Evolutionary conservation across 2,329 filamentous ascomycete genomes (phyloP), one percentile per base, ranked within the genome.

Genomic region (Tothia fuscella): DNA sequence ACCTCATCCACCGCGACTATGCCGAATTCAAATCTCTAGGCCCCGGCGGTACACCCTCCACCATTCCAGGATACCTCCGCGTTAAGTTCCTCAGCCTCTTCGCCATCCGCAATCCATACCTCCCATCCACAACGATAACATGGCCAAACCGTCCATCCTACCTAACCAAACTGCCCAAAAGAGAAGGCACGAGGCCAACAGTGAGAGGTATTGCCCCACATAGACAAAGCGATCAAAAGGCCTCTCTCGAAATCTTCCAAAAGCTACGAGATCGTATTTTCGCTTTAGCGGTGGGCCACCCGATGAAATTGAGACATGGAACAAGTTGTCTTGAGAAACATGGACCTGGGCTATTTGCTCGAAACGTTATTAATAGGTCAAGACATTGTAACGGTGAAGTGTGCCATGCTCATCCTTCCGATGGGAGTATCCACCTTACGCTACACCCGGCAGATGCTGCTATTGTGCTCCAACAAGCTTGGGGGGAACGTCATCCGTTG

Each of bases 241-340:
- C 75, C 9, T 67, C 67, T 4, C 44, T 56, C 4, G 54, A 60
- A 12, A 72, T 76, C 54, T 78, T 79, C 56, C 54, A 62, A n/a
- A 57, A 63, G 12, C 67, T 86, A 3, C 65, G 70, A 2, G 53
- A 58, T 1, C 66, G 69, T 2, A 66, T 86, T 37, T 67, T 67
- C 9, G 48, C 55, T 2, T 52, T 60, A 9, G 50, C 57, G 2
- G 21, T 29, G 1, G 51, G 56, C 2, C 52, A 56, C 0, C 40
- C 42, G 3, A 58, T 60, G 28, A 41, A 46, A 9, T 50, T 68
- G 14, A 19, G 53, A 2, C 53, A 78, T 6, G 80, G 74, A 0
- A 80, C 72, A 1, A 85, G 79, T 1, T 88, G 82, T 54, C 78
- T 91, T 50, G 85, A 91, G 59, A 89, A 88, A 63, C 79, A 89